These are phyloP conservation scores for Saprolegnia diclina DNA, from an alignment of 352 stramenopile species.

Conservation along the genomic window DNA sequence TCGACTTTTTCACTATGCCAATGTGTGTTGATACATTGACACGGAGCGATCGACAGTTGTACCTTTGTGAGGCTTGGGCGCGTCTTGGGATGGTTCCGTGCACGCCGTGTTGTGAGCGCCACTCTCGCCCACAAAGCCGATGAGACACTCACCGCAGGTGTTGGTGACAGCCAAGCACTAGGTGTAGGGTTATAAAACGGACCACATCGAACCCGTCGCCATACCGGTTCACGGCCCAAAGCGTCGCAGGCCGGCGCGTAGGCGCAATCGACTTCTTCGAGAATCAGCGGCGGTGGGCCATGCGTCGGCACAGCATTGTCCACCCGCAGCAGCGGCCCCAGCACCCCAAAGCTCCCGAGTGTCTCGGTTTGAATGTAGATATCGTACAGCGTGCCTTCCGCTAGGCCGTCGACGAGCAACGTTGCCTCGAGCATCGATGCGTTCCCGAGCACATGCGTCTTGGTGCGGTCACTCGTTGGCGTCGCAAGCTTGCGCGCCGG, in stretches of 20 bases:
- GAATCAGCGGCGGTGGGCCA: slow-evolving; percentile 17
- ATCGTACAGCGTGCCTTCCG: slow-evolving; percentile 56
- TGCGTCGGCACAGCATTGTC: slow-evolving; percentile 1
- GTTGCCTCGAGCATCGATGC: slow-evolving; percentile 26
- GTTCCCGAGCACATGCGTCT: neutral
- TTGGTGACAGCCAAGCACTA: slow-evolving; percentile 49
- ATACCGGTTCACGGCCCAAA: slow-evolving; percentile 46
- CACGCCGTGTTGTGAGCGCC: slow-evolving; percentile 46
- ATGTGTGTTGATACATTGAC: no score
- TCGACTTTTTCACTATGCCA: slow-evolving; percentile 23
- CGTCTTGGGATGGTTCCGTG: slow-evolving; percentile 12
- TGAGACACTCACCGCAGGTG: slow-evolving; percentile 62
- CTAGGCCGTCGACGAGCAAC: slow-evolving; percentile 49
- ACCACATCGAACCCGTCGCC: slow-evolving; percentile 6
- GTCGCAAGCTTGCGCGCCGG: slow-evolving; percentile 27
- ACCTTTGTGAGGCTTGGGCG: slow-evolving; percentile 5
- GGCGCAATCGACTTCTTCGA: slow-evolving; percentile 26
- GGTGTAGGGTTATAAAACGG: slow-evolving; percentile 8
- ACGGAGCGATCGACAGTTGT: neutral
- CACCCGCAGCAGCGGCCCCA: slow-evolving; percentile 30
- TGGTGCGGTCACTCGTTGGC: slow-evolving; percentile 16
- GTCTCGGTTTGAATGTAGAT: slow-evolving; percentile 72
- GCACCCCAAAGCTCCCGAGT: slow-evolving; percentile 60
- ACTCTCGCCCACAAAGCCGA: slow-evolving; percentile 37
- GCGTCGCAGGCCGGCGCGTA: slow-evolving; percentile 14